Evolutionary conservation across 75 land plant genomes (phyloP), one percentile per base, ranked within the genome.

Genomic region (Sequoiadendron giganteum): DNA sequence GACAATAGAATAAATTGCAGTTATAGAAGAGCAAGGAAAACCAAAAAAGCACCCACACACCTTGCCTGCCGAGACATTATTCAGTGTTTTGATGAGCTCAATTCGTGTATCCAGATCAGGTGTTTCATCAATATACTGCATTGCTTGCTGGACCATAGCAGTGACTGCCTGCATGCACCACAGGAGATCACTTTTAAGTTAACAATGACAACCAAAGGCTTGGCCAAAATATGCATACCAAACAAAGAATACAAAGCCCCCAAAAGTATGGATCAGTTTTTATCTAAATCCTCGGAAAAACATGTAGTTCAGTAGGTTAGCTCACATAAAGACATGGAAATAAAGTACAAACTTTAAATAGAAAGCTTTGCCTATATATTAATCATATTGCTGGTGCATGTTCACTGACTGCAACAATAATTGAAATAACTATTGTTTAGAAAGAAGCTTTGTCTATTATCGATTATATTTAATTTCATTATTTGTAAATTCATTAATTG

Each of bases 111-210:
- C 99, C 86, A 95, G 16, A 87, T 94, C 96, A 80, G 99, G 99
- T 32, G 97, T 94, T 77, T 97, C 92, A 88, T 98, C 99, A 87
- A 98, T 95, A 85, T 98, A 98, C 70, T 96, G 95, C 99, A 98
- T 98, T 54, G 97, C 97, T 91, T 98, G 96, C 88, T 98, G 99
- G 25, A 98, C 99, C 99, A 98, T 97, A 8, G 97, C 96, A 88
- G 99, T 93, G 5, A 97, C 99, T 42, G 97, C 99, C 99, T 98
- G 91, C 52, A 78, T 73, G 87, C 47, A 78, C 48, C 47, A 45
- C 34, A 68, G n/a, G 84, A 86, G 38, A 21, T 34, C 84, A 68
- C 18, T 7, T 54, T 76, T 38, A 5, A 49, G 15, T 30, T 25
- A 42, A 82, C 5, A 83, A 83, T 30, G 77, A 87, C 88, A 80